phyloP scores from a whole-genome alignment of 176 grass and related monocot species.

The Bolboschoenus planiculmis region DNA sequence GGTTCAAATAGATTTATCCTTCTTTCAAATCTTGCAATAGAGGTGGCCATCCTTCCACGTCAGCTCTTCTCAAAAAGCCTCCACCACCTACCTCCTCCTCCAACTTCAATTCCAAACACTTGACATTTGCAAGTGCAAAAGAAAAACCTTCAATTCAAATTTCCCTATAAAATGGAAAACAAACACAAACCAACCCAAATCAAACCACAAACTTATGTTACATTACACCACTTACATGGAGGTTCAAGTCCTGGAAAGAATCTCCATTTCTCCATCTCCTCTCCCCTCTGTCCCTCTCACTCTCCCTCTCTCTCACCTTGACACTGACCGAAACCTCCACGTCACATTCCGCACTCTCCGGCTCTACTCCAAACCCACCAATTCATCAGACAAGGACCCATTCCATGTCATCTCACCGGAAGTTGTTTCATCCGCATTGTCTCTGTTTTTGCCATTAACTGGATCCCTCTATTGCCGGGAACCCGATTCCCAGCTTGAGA shows the following conservation, averaged over 20 bases:
- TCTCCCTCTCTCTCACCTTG: slow-evolving; percentile 51
- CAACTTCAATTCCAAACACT: neutral
- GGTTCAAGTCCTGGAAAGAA: slow-evolving; percentile 33
- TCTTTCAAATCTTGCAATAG: neutral
- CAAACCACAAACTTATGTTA: slow-evolving; percentile 9
- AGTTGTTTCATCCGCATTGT: slow-evolving; percentile 35
- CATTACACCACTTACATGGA: neutral
- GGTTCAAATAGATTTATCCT: neutral
- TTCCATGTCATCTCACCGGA: slow-evolving; percentile 30
- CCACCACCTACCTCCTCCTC: slow-evolving; percentile 8
- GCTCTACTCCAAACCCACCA: slow-evolving; percentile 27
- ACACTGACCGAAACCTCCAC: slow-evolving; percentile 59
- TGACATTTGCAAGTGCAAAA: neutral
- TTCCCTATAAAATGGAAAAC: neutral
- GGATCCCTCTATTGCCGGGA: slow-evolving; percentile 18
- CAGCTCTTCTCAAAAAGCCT: neutral
- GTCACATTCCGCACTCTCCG: slow-evolving; percentile 59
- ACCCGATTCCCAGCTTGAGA: slow-evolving; percentile 16
- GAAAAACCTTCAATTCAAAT: neutral
- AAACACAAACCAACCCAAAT: neutral
- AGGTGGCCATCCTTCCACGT: slow-evolving; percentile 32
- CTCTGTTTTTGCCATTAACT: slow-evolving; percentile 36
- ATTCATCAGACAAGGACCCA: slow-evolving; percentile 17
- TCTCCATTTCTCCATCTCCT: slow-evolving; percentile 23
- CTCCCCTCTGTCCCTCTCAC: neutral